Percentiles rank a stretch among this genome's conserved stretches.
phyloP scores from a whole-genome alignment of 495 filamentous ascomycete genomes.

The Astrothelium macrocarpum region DNA sequence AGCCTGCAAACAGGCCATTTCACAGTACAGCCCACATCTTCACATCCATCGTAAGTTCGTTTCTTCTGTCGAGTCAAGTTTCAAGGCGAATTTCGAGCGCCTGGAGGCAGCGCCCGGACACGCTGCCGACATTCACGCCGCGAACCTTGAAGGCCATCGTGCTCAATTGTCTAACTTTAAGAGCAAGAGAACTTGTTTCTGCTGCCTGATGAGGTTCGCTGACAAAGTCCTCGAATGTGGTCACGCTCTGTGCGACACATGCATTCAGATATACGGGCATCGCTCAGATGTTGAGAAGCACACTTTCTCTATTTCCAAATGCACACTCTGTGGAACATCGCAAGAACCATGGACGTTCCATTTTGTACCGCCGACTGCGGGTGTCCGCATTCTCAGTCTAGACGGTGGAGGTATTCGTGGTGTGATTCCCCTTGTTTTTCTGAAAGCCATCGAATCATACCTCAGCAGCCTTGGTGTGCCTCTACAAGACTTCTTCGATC shows the following conservation, averaged over 20 bases:
- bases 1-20: not conserved
- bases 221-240: conserved; percentile 27
- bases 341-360: conserved; percentile 10
- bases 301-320: conserved; percentile 22
- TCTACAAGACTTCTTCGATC: conserved; percentile 29
- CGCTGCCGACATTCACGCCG: not conserved
- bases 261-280: conserved; percentile 22
- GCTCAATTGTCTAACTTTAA: not conserved
- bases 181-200: conserved; percentile 18
- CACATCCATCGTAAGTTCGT: not conserved
- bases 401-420: conserved; percentile 31
- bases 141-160: not conserved
- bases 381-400: conserved; percentile 30
- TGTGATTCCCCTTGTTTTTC: conserved; percentile 29
- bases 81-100: not conserved
- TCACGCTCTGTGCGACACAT: conserved; percentile 29
- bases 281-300: conserved; percentile 16
- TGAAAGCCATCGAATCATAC: conserved; percentile 26
- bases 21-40: not conserved
- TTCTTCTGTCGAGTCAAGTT: not conserved
- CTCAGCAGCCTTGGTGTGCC: conserved; percentile 16
- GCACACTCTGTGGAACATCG: conserved; percentile 17
- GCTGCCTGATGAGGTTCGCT: conserved; percentile 22
- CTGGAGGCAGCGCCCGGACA: not conserved
- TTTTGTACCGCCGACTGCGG: conserved; percentile 28